Conservation (phyloP, 1,284 basidiomycete species). For the Xanthoconium separans region DNA sequence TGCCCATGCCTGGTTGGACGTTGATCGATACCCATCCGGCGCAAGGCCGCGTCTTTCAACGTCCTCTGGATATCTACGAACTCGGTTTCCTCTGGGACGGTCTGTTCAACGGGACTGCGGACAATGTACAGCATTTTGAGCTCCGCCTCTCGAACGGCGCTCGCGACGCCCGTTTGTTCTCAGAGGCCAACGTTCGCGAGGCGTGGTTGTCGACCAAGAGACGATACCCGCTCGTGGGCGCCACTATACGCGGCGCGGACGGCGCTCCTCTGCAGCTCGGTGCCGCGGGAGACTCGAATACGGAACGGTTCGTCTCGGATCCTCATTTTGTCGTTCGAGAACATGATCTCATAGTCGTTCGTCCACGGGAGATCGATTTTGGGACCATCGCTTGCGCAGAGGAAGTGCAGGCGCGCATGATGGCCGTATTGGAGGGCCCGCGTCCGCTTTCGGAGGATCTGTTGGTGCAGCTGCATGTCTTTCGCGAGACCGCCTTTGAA, state of each 20-base stretch:
- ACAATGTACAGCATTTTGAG: constrained; percentile 11
- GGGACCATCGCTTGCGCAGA: constrained; percentile 8
- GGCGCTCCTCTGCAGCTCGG: neutral
- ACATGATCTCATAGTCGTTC: constrained; percentile 11
- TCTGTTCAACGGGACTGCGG: constrained; percentile 19
- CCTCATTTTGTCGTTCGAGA: constrained; percentile 23
- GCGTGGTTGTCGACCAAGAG: constrained; percentile 24
- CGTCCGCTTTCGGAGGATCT: constrained; percentile 11
- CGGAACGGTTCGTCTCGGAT: neutral
- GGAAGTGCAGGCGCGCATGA: constrained; percentile 2
- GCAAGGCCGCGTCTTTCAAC: constrained; percentile 18
- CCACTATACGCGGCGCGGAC: constrained; percentile 6
- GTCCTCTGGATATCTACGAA: constrained; percentile 14
- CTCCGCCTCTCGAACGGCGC: constrained; percentile 7
- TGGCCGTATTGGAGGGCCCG: constrained; percentile 7
- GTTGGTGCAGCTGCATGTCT: constrained; percentile 6
- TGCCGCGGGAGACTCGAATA: neutral
- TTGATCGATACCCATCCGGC: constrained; percentile 4
- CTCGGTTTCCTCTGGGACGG: constrained; percentile 14
- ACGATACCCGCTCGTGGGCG: constrained; percentile 22
- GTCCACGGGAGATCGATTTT: constrained; percentile 1
- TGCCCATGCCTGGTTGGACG: constrained; percentile 14
- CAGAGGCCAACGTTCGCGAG: constrained; percentile 11
- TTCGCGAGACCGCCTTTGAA: neutral
- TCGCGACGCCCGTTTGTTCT: constrained; percentile 15